These are phyloP conservation scores for Phytophthora colocasiae DNA, from an alignment of 352 stramenopile species.

Conservation along the genomic window DNA sequence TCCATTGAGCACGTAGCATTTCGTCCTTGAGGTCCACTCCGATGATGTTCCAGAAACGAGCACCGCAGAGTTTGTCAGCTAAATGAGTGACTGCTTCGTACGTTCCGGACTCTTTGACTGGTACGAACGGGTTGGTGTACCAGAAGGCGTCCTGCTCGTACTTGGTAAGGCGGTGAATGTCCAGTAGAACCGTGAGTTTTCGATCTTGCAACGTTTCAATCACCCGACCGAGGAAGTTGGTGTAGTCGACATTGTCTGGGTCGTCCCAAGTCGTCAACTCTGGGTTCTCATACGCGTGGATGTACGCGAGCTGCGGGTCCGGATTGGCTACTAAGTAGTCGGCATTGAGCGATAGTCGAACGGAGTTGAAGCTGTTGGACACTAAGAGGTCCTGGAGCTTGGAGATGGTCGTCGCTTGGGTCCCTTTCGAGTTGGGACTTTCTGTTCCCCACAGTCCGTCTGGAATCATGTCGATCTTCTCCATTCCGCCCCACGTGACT, in stretches of 20 bases:
- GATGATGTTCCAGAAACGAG: slow-evolving; percentile 73
- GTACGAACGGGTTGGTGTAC: slow-evolving; percentile 66
- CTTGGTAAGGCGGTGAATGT: slow-evolving; percentile 63
- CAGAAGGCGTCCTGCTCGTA: slow-evolving; percentile 66
- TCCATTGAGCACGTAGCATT: slow-evolving; percentile 52
- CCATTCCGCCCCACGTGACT: slow-evolving; percentile 71
- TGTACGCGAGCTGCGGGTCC: slow-evolving; percentile 56
- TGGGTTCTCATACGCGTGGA: slow-evolving; percentile 69
- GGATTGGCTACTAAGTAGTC: slow-evolving; percentile 52
- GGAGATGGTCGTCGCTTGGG: slow-evolving; percentile 54
- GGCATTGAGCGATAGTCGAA: slow-evolving; percentile 65
- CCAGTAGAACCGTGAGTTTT: slow-evolving; percentile 60
- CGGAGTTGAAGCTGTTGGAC: slow-evolving; percentile 73
- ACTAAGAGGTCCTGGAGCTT: slow-evolving; percentile 57
- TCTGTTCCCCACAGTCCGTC: slow-evolving; percentile 58
- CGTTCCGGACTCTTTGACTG: slow-evolving; percentile 49
- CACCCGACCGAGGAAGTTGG: slow-evolving; percentile 64
- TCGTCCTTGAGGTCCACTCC: slow-evolving; percentile 77
- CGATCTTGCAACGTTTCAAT: slow-evolving; percentile 62
- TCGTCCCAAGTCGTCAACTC: slow-evolving; percentile 63
- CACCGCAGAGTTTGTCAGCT: slow-evolving; percentile 53
- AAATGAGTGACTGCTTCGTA: slow-evolving; percentile 60
- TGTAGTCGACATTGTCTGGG: slow-evolving; percentile 54
- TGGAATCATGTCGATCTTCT: slow-evolving; percentile 75
- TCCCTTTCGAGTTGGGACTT: slow-evolving; percentile 41